These are phyloP conservation scores for Oryza brachyantha DNA, from an alignment of 176 grass and related monocot genomes.

Conservation along the genomic window DNA sequence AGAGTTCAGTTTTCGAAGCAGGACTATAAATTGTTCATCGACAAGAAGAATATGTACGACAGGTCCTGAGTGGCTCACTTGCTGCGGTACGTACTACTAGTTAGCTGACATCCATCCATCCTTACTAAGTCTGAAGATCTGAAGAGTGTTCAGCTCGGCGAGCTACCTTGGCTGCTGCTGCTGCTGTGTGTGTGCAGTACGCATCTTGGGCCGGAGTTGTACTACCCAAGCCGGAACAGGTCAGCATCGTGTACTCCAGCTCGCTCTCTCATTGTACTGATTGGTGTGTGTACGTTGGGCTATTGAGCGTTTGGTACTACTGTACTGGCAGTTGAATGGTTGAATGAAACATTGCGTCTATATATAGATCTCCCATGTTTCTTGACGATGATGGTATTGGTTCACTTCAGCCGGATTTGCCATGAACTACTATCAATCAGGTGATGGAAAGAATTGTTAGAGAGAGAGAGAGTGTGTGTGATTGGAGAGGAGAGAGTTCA, in stretches of 20 bases:
- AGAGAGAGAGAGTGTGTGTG: neutral
- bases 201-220: constrained; percentile 11
- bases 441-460: neutral
- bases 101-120: too few species aligned
- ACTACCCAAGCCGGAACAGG: constrained; percentile 17
- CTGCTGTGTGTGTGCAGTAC: constrained; percentile 21
- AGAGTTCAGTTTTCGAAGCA: neutral
- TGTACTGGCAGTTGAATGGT: constrained; percentile 14
- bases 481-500: constrained; percentile 35
- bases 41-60: neutral
- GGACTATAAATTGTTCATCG: neutral
- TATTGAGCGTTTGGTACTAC: constrained; percentile 12
- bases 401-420: neutral
- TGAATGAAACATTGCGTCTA: neutral
- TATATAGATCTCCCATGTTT: constrained; percentile 20
- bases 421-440: neutral
- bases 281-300: neutral
- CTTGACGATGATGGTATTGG: neutral
- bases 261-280: constrained; percentile 5
- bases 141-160: neutral
- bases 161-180: neutral
- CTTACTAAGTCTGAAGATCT: too few species aligned
- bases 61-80: neutral
- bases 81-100: constrained; percentile 1
- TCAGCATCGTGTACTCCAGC: constrained; percentile 22